Evolutionary conservation across 1,284 basidiomycete genomes (phyloP), one percentile per base, ranked within the genome.

Genomic region (Puccinia coronata): DNA sequence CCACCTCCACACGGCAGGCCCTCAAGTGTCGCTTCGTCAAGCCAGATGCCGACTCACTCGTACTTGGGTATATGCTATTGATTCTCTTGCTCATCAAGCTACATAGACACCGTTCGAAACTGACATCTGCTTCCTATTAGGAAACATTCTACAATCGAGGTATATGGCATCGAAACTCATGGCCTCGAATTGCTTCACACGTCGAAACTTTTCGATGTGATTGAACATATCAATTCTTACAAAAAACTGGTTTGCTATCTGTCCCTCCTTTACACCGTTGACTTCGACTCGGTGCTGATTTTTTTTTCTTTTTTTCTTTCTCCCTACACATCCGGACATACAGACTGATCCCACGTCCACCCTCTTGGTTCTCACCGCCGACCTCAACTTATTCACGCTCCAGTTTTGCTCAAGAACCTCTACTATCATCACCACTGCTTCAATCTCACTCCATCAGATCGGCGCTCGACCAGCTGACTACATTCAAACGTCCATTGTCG

Each of bases 141-240:
- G 18, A 78, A 78, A 69, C 76, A 67, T 18, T 67, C 61, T 55
- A 31, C 31, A 11, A 67, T 78, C 49, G 63, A 78, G 28, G 55
- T 78, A n/a, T 69, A 78, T 57, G 43, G 31, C 20, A 69, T 78
- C 25, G 25, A 78, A 55, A 20, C 61, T 36, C 25, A 78, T 14
- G 43, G 61, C 31, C 63, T 78, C 16, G 20, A 67, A 31, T 53
- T 78, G 34, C 63, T 67, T 28, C 61, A 78, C 34, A 23, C 31
- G 28, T 31, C 41, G 6, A 55, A 36, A 23, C 23, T 78, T 47
- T 69, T 78, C 43, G 63, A 53, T 78, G 43, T 69, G 8, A 57
- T 78, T n/a, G 43, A 78, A 55, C 76, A 78, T 41, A 78, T 78
- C 39, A 65, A 78, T 53, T 78, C 63, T 39, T 78, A 78, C 25